Conservation (phyloP, 176 grass and related monocot species). For the Miscanthus lutarioriparius region DNA sequence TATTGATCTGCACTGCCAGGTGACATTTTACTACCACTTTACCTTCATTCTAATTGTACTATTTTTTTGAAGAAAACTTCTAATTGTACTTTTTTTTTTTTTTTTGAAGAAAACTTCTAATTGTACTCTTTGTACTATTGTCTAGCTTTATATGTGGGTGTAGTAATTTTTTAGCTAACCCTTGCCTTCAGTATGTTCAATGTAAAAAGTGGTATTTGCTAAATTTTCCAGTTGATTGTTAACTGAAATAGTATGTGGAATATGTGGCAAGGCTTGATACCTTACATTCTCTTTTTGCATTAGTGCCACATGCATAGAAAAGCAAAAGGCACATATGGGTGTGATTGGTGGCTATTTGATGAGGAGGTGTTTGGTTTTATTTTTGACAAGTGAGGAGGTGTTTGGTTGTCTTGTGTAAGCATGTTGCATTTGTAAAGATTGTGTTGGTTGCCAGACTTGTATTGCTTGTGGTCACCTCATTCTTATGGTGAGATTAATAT, state of each 20-base stretch:
- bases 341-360: not conserved
- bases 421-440: not conserved
- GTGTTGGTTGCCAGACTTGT: not conserved
- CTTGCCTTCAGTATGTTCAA: not conserved
- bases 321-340: not conserved
- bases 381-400: not conserved
- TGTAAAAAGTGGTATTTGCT: not conserved
- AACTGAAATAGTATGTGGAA: not conserved
- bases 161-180: not conserved
- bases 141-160: conserved; percentile 1
- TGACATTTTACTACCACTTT: conserved; percentile 13
- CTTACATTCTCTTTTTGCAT: not conserved
- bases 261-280: not conserved
- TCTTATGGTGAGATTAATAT: not conserved
- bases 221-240: not conserved
- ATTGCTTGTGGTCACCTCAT: not conserved
- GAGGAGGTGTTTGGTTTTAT: not conserved
- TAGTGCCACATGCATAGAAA: not conserved
- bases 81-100: no score
- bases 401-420: not conserved
- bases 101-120: not conserved
- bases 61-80: not conserved
- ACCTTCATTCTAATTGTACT: not conserved
- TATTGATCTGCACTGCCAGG: conserved; percentile 57
- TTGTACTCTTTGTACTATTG: not conserved